phyloP scores from a whole-genome alignment of 139 green algal genomes.

The Micractinium sp. region DNA sequence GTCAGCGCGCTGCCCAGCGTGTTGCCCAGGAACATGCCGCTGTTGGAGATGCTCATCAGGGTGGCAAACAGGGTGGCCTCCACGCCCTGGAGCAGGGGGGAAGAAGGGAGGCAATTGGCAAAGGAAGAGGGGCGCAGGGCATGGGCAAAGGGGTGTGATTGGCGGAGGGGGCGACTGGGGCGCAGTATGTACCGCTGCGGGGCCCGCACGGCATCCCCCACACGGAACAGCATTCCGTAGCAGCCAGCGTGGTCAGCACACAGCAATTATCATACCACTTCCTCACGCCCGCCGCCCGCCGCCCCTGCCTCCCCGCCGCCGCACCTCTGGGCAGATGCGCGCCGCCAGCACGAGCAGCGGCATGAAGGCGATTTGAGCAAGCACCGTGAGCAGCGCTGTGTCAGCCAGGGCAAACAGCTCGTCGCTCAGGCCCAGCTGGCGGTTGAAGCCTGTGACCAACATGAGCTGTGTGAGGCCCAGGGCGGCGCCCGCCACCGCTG shows the following conservation, averaged over 20 bases:
- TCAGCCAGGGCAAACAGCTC: conserved; percentile 95
- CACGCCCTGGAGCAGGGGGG: conserved; percentile 70
- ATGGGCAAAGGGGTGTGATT: not conserved
- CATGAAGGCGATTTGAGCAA: conserved; percentile 96
- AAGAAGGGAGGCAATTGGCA: not conserved
- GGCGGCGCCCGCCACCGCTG: conserved; percentile 71
- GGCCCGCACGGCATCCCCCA: no score
- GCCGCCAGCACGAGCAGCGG: conserved; percentile 95
- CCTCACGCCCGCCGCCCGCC: not conserved
- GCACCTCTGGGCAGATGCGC: conserved; percentile 61
- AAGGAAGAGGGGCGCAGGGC: not conserved
- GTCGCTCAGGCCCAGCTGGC: conserved; percentile 73
- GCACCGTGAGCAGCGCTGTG: conserved; percentile 89
- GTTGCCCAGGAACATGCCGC: conserved; percentile 67
- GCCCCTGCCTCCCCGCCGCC: not conserved
- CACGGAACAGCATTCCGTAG: no score
- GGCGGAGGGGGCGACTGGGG: not conserved
- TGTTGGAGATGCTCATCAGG: conserved; percentile 95
- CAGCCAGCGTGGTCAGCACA: no score
- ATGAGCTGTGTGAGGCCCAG: conserved; percentile 89
- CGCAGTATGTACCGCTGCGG: no score
- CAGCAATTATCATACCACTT: not conserved
- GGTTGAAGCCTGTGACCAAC: conserved; percentile 75
- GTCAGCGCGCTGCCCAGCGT: conserved; percentile 6
- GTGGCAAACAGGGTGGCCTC: conserved; percentile 98